These are phyloP conservation scores for Lachancea quebecensis DNA, from an alignment of 805 yeast species.

Conservation along the genomic window DNA sequence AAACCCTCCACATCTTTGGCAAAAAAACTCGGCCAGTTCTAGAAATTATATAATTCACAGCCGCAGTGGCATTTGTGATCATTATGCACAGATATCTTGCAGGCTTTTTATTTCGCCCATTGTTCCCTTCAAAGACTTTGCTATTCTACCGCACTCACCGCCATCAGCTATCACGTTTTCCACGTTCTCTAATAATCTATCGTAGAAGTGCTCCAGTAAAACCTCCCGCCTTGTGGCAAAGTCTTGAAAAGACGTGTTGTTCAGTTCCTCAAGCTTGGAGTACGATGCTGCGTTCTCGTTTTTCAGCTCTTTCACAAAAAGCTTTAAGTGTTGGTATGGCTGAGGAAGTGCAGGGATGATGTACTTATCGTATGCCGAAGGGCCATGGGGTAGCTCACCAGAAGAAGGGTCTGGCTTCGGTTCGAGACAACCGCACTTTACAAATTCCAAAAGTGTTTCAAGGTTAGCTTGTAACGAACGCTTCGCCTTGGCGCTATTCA, in stretches of 20 bases:
- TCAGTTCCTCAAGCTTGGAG: slow-evolving; percentile 31
- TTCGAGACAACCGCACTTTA: slow-evolving; percentile 36
- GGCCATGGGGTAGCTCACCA: slow-evolving; percentile 7
- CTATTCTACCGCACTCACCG: slow-evolving; percentile 58
- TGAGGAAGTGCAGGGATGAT: slow-evolving; percentile 50
- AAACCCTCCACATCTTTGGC: too few relatives aligned
- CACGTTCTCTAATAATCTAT: slow-evolving; percentile 45
- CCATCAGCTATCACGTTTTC: slow-evolving; percentile 55
- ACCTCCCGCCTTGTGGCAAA: slow-evolving; percentile 43
- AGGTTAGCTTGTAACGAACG: slow-evolving; percentile 29
- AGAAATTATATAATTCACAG: too few relatives aligned
- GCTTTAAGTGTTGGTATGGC: slow-evolving; percentile 57
- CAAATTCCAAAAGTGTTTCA: slow-evolving; percentile 36
- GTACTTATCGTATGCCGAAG: slow-evolving; percentile 44
- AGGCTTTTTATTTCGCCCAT: neutral
- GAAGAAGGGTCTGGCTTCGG: slow-evolving; percentile 13
- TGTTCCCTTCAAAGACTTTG: slow-evolving; percentile 23
- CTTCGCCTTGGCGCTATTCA: slow-evolving; percentile 9
- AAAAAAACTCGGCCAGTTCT: too few relatives aligned
- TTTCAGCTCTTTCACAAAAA: slow-evolving; percentile 42
- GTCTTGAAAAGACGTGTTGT: slow-evolving; percentile 53
- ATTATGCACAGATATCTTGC: neutral
- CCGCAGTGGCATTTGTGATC: too few relatives aligned
- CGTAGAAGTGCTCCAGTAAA: slow-evolving; percentile 45
- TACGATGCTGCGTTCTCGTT: slow-evolving; percentile 2